Evolutionary conservation across 2,329 filamentous ascomycete species (phyloP), one percentile per base, ranked within the genome.

Genomic region (Paecilomyces fulvus): DNA sequence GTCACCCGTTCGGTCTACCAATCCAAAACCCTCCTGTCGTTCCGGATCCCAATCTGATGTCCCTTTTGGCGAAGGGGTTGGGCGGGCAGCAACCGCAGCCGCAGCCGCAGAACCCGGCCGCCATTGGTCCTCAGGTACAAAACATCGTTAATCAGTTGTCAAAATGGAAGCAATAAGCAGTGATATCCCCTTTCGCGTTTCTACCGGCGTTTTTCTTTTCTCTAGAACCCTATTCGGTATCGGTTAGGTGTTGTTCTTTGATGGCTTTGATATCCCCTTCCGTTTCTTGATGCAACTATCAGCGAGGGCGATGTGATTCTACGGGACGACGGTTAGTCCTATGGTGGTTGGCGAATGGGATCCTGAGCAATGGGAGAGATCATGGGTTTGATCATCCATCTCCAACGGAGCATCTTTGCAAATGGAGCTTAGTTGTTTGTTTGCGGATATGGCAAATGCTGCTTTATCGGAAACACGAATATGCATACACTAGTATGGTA

Each of bases 121-220:
- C 65, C 33, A 60, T 67, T 54, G 63, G 63, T 49, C 64, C 71
- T 50, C 75, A 78, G 61, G 71, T 78, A 33, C 77, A 78, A 61
- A 76, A 76, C 56, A 72, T 79, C 52, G 75, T 79, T 69, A 73
- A 76, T 56, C 76, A 78, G 56, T 60, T 79, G 56, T 67, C 72
- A 37, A 75, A 75, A 64, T 78, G 74, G 71, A 76, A 75, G 64
- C 73, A 74, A 67, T 77, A 68, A 73, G 53, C 31, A n/a, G 52
- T 54, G 28, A 30, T 25, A 14, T 10, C 17, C 30, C 20, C 14
- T 46, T 52, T 48, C 10, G 37, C 17, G 17, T 56, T 53, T 48
- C 21, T 53, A 31, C 20, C 23, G 21, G 30, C 31, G 37, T 23
- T 46, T 43, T 30, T 37, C 30, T 20, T 23, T 56, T 53, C 14